phyloP scores from a whole-genome alignment of 352 stramenopile genomes.

The Phytophthora foliorum region DNA sequence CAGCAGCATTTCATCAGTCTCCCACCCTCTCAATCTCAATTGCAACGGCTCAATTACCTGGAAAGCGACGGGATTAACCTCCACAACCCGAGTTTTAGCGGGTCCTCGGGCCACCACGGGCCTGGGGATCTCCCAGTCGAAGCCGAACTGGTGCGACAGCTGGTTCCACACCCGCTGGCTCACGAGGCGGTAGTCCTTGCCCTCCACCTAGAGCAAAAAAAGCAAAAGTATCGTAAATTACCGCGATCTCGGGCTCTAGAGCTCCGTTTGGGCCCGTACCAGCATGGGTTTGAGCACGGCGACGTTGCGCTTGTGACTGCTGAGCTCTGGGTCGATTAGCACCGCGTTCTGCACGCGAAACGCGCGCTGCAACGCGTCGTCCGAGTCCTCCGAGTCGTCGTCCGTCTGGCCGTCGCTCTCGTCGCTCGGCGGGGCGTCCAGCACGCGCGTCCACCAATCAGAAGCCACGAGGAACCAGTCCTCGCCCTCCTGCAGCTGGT shows the following conservation, averaged over 20 bases:
- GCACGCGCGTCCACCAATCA: conserved; percentile 62
- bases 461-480: conserved; percentile 70
- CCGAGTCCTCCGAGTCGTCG: conserved; percentile 43
- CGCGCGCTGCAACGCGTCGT: conserved; percentile 17
- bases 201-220: conserved; percentile 54
- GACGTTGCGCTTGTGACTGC: conserved; percentile 47
- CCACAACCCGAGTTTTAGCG: conserved; percentile 54
- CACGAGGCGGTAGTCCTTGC: conserved; percentile 69
- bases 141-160: conserved; percentile 67
- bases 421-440: conserved; percentile 21
- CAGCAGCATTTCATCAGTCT: conserved; percentile 2
- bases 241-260: conserved; percentile 8
- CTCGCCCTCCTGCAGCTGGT: conserved; percentile 59
- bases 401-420: conserved; percentile 46
- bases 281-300: conserved; percentile 71
- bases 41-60: conserved; percentile 47
- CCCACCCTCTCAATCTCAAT: neutral
- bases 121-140: conserved; percentile 78
- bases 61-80: conserved; percentile 79
- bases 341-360: conserved; percentile 50
- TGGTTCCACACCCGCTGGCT: conserved; percentile 79
- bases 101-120: conserved; percentile 61
- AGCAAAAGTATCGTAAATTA: neutral
- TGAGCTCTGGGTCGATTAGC: conserved; percentile 62
- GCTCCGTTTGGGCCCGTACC: conserved; percentile 30